Percentiles rank a stretch among this genome's conserved stretches.
These are phyloP conservation scores for Fusarium tupiense DNA, from an alignment of 2,329 filamentous ascomycete species.

Conservation along the genomic window DNA sequence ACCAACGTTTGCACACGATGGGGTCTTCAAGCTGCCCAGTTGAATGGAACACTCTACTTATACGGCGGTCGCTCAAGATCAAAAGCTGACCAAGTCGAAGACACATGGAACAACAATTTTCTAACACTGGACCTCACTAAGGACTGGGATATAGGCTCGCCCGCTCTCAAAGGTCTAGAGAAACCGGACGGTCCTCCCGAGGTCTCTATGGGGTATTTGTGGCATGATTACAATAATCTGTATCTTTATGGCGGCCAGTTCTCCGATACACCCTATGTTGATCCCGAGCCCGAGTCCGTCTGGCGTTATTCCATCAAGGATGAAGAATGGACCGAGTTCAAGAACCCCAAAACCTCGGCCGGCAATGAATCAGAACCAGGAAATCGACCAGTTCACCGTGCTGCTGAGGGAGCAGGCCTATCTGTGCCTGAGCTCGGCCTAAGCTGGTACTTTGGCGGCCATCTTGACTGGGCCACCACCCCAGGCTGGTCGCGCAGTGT, in stretches of 20 bases:
- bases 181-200: conserved; percentile 75
- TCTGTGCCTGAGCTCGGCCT: conserved; percentile 75
- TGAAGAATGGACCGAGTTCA: conserved; percentile 70
- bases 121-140: conserved; percentile 76
- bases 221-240: conserved; percentile 75
- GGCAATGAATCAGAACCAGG: conserved; percentile 70
- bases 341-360: conserved; percentile 67
- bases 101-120: conserved; percentile 83
- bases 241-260: conserved; percentile 81
- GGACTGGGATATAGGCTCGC: conserved; percentile 74
- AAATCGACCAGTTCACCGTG: conserved; percentile 68
- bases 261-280: conserved; percentile 67
- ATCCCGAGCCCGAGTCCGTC: conserved; percentile 68
- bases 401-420: conserved; percentile 78
- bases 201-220: conserved; percentile 78
- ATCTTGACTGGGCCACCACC: conserved; percentile 70
- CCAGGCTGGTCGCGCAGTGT: conserved; percentile 74
- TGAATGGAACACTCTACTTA: conserved; percentile 80
- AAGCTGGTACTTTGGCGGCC: conserved; percentile 83
- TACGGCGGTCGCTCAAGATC: conserved; percentile 76
- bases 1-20: conserved; percentile 69
- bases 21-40: conserved; percentile 73
- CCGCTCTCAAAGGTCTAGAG: conserved; percentile 69
- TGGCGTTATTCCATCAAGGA: conserved; percentile 76
- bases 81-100: conserved; percentile 62